A percentile compares a stretch with the other conserved stretches of the same genome.
These are phyloP conservation scores for Komagataella mondaviorum DNA, from an alignment of 805 yeast species.

Conservation along the genomic window DNA sequence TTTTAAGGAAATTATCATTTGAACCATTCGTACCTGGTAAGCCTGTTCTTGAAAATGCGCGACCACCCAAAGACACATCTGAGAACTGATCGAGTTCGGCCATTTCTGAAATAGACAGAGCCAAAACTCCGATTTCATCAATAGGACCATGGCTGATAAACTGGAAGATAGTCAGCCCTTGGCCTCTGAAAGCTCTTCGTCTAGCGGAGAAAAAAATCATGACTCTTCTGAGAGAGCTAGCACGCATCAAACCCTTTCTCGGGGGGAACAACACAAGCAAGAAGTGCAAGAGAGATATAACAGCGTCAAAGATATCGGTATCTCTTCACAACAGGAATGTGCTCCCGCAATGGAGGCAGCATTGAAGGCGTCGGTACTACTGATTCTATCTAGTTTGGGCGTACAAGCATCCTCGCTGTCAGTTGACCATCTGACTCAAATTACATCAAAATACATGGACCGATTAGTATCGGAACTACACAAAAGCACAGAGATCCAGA, in stretches of 20 bases:
- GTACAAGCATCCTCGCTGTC: slow-evolving; percentile 20
- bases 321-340: not conserved
- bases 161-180: not conserved
- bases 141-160: not conserved
- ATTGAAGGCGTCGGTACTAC: slow-evolving; percentile 19
- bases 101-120: not conserved
- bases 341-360: slow-evolving; percentile 15
- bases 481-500: slow-evolving; percentile 40
- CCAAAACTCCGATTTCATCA: not conserved
- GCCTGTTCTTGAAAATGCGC: not conserved
- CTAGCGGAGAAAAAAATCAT: not conserved
- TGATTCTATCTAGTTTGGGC: slow-evolving; percentile 20
- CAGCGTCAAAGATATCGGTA: not conserved
- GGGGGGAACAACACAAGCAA: not conserved
- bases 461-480: slow-evolving; percentile 28
- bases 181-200: not conserved
- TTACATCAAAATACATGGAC: slow-evolving; percentile 21
- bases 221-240: not conserved
- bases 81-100: not conserved
- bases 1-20: not conserved
- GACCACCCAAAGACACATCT: not conserved
- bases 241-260: not conserved
- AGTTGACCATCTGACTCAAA: slow-evolving; percentile 21
- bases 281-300: not conserved
- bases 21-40: not conserved